phyloP scores from a whole-genome alignment of 2,329 filamentous ascomycete species.

The Penicillium sp. region DNA sequence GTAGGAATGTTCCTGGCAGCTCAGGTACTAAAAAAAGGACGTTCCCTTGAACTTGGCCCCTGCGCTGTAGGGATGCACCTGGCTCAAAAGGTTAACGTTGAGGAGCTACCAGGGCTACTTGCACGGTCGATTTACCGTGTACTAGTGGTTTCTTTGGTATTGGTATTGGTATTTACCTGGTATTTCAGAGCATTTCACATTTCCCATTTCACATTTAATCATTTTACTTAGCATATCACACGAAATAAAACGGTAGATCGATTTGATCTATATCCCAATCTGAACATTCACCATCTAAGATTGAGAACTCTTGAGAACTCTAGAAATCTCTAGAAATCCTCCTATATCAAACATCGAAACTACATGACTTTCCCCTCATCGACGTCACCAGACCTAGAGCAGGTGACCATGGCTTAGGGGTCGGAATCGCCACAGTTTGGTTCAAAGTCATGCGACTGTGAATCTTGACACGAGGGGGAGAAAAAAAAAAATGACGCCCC shows the following conservation, averaged over 20 bases:
- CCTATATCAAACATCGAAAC: neutral
- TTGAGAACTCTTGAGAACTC: too few relatives aligned
- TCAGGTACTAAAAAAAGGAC: slow-evolving; percentile 9
- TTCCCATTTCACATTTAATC: neutral
- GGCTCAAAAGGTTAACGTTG: slow-evolving; percentile 26
- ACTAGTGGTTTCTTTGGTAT: neutral
- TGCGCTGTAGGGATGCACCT: slow-evolving; percentile 21
- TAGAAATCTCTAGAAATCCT: neutral
- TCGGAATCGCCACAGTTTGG: slow-evolving; percentile 8
- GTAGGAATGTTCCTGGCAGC: slow-evolving; percentile 15
- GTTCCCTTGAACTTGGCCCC: slow-evolving; percentile 11
- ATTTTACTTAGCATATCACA: too few relatives aligned
- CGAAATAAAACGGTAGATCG: too few relatives aligned
- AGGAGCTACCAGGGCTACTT: slow-evolving; percentile 5
- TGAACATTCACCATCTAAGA: too few relatives aligned
- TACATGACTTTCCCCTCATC: neutral
- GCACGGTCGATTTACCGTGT: slow-evolving; percentile 2
- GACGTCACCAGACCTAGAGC: slow-evolving; percentile 7
- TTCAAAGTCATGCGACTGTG: slow-evolving; percentile 7
- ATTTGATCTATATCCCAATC: too few relatives aligned
- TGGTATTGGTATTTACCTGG: neutral
- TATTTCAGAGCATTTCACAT: neutral
- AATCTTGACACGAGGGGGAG: neutral
- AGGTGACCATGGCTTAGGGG: slow-evolving; percentile 6
- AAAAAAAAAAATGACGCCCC: slow-evolving; percentile 4